Evolutionary conservation across 2,329 filamentous ascomycete genomes (phyloP).

Genomic region (Penicillium capsulatum): DNA sequence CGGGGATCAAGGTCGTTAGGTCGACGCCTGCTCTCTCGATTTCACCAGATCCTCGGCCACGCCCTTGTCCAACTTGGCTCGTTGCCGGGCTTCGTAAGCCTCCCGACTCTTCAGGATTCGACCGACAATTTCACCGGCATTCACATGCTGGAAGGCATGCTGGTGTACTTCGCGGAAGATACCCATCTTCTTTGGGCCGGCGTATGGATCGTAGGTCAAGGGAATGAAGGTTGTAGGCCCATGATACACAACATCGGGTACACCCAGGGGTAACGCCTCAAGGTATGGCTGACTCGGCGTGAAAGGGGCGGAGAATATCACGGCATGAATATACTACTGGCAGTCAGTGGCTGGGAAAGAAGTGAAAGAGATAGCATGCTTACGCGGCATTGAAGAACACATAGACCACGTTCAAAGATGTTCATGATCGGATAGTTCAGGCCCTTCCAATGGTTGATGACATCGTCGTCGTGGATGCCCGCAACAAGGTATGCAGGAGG

Average conservation of each 20-base stretch:
- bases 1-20: slow-evolving; percentile 4
- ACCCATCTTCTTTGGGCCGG: slow-evolving; percentile 71
- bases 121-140: slow-evolving; percentile 86
- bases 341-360: background rate
- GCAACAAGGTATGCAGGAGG: slow-evolving; percentile 82
- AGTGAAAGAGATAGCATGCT: slow-evolving; percentile 25
- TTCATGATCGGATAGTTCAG: slow-evolving; percentile 99
- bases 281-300: slow-evolving; percentile 77
- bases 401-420: slow-evolving; percentile 91
- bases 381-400: slow-evolving; percentile 90
- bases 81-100: slow-evolving; percentile 86
- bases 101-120: slow-evolving; percentile 82
- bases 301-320: slow-evolving; percentile 88
- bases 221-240: slow-evolving; percentile 91
- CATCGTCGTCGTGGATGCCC: slow-evolving; percentile 88
- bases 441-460: slow-evolving; percentile 95
- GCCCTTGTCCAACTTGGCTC: slow-evolving; percentile 83
- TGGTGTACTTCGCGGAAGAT: slow-evolving; percentile 75
- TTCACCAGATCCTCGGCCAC: slow-evolving; percentile 65
- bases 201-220: slow-evolving; percentile 73
- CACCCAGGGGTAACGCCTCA: slow-evolving; percentile 65
- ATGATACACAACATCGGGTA: slow-evolving; percentile 82
- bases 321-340: slow-evolving; percentile 72
- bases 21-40: slow-evolving; percentile 51
- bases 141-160: slow-evolving; percentile 81